Percentiles rank a stretch among this genome's conserved stretches.
Evolutionary conservation across 1,139 yeast genomes (phyloP).

Genomic region (Diutina mesorugosa): DNA sequence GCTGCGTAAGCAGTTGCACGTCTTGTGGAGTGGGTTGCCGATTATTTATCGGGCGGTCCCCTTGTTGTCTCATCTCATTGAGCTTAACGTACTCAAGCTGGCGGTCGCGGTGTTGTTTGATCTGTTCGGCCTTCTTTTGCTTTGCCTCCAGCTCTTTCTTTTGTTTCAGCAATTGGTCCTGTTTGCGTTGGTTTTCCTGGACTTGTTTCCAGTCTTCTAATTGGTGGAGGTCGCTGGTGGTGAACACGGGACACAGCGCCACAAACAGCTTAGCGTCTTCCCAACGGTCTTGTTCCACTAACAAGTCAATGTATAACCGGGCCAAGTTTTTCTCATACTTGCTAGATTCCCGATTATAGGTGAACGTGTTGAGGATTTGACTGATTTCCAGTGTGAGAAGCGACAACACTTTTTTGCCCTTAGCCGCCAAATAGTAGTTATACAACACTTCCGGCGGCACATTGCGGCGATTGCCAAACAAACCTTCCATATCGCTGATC

Average conservation of each 20-base stretch:
- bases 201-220: slow-evolving; percentile 5
- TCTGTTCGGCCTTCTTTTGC: slow-evolving; percentile 6
- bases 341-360: slow-evolving; percentile 15
- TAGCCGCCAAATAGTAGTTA: neutral
- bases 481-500: slow-evolving; percentile 4
- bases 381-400: slow-evolving; percentile 7
- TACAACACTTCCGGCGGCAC: slow-evolving; percentile 4
- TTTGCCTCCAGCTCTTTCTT: slow-evolving; percentile 10
- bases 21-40: slow-evolving; percentile 6
- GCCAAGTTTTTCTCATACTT: slow-evolving; percentile 11
- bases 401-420: slow-evolving; percentile 8
- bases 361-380: neutral
- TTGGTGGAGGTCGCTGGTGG: slow-evolving; percentile 13
- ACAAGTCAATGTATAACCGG: neutral
- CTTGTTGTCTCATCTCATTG: neutral
- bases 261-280: neutral
- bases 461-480: slow-evolving; percentile 8
- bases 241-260: slow-evolving; percentile 9
- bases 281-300: neutral
- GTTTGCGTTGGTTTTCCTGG: slow-evolving; percentile 6
- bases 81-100: slow-evolving; percentile 3
- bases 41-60: neutral
- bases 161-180: slow-evolving; percentile 8
- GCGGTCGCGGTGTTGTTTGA: slow-evolving; percentile 7
- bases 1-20: neutral